phyloP scores from a whole-genome alignment of 2,329 filamentous ascomycete genomes.

The Didymella keratinophila region DNA sequence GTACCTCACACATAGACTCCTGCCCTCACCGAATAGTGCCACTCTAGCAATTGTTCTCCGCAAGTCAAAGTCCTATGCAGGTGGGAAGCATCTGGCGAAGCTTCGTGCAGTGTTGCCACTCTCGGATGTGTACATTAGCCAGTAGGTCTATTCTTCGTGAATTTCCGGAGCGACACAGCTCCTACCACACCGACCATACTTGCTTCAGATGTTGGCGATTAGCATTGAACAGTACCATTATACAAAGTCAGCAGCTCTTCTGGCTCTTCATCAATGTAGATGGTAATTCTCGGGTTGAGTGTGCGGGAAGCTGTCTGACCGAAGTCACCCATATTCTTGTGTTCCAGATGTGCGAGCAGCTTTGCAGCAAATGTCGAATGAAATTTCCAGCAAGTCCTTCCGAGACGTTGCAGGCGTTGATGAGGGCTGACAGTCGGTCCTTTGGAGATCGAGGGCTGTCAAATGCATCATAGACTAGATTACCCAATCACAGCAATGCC shows the following conservation, averaged over 20 bases:
- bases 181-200: background rate
- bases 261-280: background rate
- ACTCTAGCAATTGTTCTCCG: no score
- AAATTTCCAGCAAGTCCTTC: background rate
- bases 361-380: background rate
- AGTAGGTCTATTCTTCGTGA: no score
- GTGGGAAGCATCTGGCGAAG: no score
- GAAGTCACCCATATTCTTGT: no score
- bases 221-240: no score
- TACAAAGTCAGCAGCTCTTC: background rate
- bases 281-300: background rate
- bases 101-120: no score
- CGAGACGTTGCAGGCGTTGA: slow-evolving; percentile 4
- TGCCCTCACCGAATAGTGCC: no score
- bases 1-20: no score
- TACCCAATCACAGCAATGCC: slow-evolving; percentile 22
- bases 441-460: slow-evolving; percentile 9
- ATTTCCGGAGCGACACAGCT: background rate
- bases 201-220: background rate
- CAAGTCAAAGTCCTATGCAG: no score
- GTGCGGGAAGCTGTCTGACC: no score
- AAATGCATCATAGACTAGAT: slow-evolving; percentile 18
- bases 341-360: background rate
- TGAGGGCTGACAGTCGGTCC: slow-evolving; percentile 12
- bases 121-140: no score